Base-by-base conservation (phyloP, 495 filamentous ascomycete species). In the Staphylotrichum longicolle region DNA sequence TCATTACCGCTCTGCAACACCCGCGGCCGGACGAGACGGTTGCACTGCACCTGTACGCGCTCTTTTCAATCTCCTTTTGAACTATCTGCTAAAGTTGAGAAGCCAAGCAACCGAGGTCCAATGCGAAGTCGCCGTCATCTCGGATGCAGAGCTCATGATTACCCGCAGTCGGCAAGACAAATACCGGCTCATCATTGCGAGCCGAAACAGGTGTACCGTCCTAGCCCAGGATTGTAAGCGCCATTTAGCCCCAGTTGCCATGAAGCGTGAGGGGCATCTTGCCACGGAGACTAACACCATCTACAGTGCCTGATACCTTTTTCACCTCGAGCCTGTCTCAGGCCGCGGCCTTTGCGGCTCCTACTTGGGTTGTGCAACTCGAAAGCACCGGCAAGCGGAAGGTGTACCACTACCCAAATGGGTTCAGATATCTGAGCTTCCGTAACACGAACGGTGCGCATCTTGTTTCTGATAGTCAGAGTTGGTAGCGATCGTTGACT, bases 181-280 rank as follows among this genome's bases (percentile, higher is more conserved):
- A 47, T 54, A 56, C 15, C 61, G 64, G 5, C 62, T 71, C 1
- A 65, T 65, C 35, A 58, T 67, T 6, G 20, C 42, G 4, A 71
- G 66, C 30, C 46, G 60, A n/a, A 69, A 69, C 15, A 15, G 50
- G 42, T 69, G 69, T 51, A 69, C 66, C 0, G 40, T 67, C n/a
- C 48, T 69, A 34, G 62, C 46, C 11, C 69, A 71, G 39, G 20
- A 35, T 9, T 53, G 54, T 66, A 51, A 54, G 67, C 60, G 2
- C 4, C 7, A 27, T 2, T 32, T 11, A 2, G 3, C 12, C 7
- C 3, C 3, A n/a, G 11, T 30, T 33, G 9, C 46, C 32, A 3
- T 4, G 5, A 11, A 49, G 9, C 46, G 7, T 49, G 12, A 15
- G 14, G 42, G 0, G 20, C 20, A 27, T 27, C 20, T 27, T 27